These are phyloP conservation scores for Myxozyma geophila DNA, from an alignment of 805 yeast genomes.

Conservation along the genomic window DNA sequence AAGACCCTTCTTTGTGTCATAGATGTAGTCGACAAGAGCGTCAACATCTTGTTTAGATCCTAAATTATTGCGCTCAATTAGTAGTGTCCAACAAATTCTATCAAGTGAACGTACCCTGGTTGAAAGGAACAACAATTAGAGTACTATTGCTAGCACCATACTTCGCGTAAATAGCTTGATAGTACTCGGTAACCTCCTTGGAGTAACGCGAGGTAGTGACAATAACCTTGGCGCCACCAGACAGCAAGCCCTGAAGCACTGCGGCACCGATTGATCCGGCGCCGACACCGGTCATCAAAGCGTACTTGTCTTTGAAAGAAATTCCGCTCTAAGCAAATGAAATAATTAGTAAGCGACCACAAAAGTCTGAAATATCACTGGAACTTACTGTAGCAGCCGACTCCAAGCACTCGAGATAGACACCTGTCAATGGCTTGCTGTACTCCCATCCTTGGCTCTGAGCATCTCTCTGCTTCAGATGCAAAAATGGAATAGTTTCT, in stretches of 20 bases:
- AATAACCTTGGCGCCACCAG: constrained; percentile 97
- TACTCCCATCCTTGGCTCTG: constrained; percentile 74
- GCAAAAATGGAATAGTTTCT: constrained; percentile 92
- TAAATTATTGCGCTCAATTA: background rate
- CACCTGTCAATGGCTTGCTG: constrained; percentile 74
- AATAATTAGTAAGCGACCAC: background rate
- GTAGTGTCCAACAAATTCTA: too few relatives aligned
- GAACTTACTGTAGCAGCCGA: constrained; percentile 72
- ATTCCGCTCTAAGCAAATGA: constrained; percentile 60
- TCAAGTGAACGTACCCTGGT: constrained; percentile 57
- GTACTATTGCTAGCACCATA: constrained; percentile 92
- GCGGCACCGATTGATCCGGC: constrained; percentile 99
- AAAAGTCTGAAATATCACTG: background rate
- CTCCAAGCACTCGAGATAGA: constrained; percentile 88
- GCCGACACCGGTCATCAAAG: constrained; percentile 97
- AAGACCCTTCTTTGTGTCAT: constrained; percentile 83
- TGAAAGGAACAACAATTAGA: constrained; percentile 95
- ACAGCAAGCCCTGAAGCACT: constrained; percentile 86
- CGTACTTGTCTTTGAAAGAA: constrained; percentile 84
- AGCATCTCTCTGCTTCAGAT: constrained; percentile 76
- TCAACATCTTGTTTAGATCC: constrained; percentile 94
- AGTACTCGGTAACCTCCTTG: constrained; percentile 91
- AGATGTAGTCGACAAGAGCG: constrained; percentile 81
- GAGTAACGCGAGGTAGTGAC: constrained; percentile 97
- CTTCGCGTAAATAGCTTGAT: constrained; percentile 90